Percentiles rank a stretch among this genome's conserved stretches.
These are phyloP conservation scores for Aspergillus persii DNA, from an alignment of 2,329 filamentous ascomycete species.

Conservation along the genomic window DNA sequence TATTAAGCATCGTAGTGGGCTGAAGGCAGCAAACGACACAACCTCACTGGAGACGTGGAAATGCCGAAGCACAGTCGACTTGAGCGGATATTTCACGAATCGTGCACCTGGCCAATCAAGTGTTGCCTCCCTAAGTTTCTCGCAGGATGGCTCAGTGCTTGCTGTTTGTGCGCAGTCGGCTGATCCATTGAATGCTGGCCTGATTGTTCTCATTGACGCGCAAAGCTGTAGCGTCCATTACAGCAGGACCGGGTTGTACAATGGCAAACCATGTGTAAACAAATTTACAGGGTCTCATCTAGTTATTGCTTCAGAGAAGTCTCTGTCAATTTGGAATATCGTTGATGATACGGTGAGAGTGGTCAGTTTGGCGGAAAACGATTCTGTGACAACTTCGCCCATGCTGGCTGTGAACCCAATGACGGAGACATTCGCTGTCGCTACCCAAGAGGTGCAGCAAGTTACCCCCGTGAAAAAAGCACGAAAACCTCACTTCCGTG, in stretches of 20 bases:
- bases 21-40: conserved; percentile 50
- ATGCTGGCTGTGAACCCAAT: conserved; percentile 66
- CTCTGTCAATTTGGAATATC: conserved; percentile 75
- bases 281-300: conserved; percentile 71
- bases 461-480: conserved; percentile 44
- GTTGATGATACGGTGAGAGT: conserved; percentile 74
- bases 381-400: conserved; percentile 17
- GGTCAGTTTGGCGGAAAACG: conserved; percentile 54
- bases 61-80: conserved; percentile 57
- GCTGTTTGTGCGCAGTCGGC: conserved; percentile 54
- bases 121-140: conserved; percentile 71
- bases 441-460: conserved; percentile 38
- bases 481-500: conserved; percentile 39
- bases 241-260: conserved; percentile 66
- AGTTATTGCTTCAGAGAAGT: conserved; percentile 68
- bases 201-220: conserved; percentile 75
- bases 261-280: conserved; percentile 64
- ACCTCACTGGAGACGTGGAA: conserved; percentile 70
- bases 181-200: conserved; percentile 53
- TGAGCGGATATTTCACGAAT: conserved; percentile 40
- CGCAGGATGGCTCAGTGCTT: conserved; percentile 79
- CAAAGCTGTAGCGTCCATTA: conserved; percentile 64
- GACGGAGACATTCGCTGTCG: conserved; percentile 65
- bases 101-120: conserved; percentile 34
- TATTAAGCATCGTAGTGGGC: conserved; percentile 65